Conservation (phyloP, 495 filamentous ascomycete genomes). For the Collariella sp. region DNA sequence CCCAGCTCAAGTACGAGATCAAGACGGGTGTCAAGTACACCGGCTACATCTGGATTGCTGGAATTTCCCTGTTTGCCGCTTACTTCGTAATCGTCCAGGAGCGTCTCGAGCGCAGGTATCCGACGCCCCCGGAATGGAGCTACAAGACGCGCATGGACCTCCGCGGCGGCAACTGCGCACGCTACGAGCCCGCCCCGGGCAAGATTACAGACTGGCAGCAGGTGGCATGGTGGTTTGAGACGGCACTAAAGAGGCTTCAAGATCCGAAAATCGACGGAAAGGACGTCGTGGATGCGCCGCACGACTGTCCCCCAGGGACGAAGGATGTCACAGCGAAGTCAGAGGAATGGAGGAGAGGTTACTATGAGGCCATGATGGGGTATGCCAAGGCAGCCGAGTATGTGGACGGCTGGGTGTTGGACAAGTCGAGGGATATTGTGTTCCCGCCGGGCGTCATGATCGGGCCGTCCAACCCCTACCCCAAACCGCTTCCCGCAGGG, state of each 20-base stretch:
- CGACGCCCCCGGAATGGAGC: slow-evolving; percentile 67
- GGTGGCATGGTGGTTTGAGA: slow-evolving; percentile 45
- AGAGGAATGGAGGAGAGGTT: slow-evolving; percentile 74
- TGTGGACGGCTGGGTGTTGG: slow-evolving; percentile 65
- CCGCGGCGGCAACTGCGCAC: slow-evolving; percentile 49
- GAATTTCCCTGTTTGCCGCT: slow-evolving; percentile 44
- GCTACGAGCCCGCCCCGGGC: slow-evolving; percentile 43
- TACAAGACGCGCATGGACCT: slow-evolving; percentile 52
- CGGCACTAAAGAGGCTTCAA: slow-evolving; percentile 53
- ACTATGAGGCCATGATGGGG: slow-evolving; percentile 70
- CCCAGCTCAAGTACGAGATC: slow-evolving; percentile 56
- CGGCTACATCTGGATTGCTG: slow-evolving; percentile 46
- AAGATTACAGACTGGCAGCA: slow-evolving; percentile 55
- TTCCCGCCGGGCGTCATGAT: slow-evolving; percentile 63
- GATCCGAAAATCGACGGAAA: slow-evolving; percentile 57
- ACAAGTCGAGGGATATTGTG: slow-evolving; percentile 53
- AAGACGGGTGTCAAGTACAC: slow-evolving; percentile 53
- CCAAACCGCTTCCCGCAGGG: slow-evolving; percentile 58
- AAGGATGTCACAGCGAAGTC: slow-evolving; percentile 64
- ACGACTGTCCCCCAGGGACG: slow-evolving; percentile 21
- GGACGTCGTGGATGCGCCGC: slow-evolving; percentile 42
- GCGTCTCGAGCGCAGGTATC: slow-evolving; percentile 61
- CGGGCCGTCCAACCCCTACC: slow-evolving; percentile 74
- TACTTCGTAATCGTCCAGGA: slow-evolving; percentile 57
- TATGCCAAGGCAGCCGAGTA: slow-evolving; percentile 68